Percentiles rank a stretch among this genome's conserved stretches.
Evolutionary conservation across 441 rosid genomes (phyloP).

Genomic region (Populus tomentosa): DNA sequence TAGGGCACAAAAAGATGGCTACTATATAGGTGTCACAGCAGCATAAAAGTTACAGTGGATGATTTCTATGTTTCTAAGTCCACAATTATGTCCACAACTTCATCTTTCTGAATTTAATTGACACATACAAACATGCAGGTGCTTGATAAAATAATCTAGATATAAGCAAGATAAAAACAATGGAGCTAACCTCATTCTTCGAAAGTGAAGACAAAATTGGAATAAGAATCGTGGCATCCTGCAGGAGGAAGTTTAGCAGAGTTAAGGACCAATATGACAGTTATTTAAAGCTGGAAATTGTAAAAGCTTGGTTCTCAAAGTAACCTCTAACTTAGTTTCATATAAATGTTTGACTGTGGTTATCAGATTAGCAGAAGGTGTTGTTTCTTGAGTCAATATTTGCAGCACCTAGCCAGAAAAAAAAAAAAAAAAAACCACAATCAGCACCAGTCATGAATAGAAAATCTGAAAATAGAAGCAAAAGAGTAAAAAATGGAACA

Average conservation of each 20-base stretch:
- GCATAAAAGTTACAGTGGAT: not conserved
- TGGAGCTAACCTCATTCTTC: constrained; percentile 72
- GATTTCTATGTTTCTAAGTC: not conserved
- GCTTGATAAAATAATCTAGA: not conserved
- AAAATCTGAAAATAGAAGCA: not conserved
- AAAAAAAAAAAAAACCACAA: too few species aligned
- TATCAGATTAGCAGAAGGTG: constrained; percentile 77
- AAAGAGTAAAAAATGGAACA: constrained; percentile 7
- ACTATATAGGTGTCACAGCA: not conserved
- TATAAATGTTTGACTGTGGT: constrained; percentile 92
- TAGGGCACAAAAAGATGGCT: not conserved
- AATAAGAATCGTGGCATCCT: constrained; percentile 96
- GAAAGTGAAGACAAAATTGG: constrained; percentile 96
- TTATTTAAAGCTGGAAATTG: constrained; percentile 5
- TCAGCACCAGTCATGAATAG: constrained; percentile 22
- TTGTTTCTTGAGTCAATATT: constrained; percentile 83
- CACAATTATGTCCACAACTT: not conserved
- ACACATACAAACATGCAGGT: not conserved
- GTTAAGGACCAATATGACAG: not conserved
- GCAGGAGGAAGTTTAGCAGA: constrained; percentile 25
- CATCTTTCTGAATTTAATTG: not conserved
- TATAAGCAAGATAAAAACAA: constrained; percentile 4
- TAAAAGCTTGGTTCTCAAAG: constrained; percentile 2
- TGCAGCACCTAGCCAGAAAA: constrained; percentile 20
- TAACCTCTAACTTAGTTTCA: constrained; percentile 95